These are phyloP conservation scores for Microbotryomycetes sp. DNA, from an alignment of 1,284 basidiomycete genomes.

Conservation along the genomic window DNA sequence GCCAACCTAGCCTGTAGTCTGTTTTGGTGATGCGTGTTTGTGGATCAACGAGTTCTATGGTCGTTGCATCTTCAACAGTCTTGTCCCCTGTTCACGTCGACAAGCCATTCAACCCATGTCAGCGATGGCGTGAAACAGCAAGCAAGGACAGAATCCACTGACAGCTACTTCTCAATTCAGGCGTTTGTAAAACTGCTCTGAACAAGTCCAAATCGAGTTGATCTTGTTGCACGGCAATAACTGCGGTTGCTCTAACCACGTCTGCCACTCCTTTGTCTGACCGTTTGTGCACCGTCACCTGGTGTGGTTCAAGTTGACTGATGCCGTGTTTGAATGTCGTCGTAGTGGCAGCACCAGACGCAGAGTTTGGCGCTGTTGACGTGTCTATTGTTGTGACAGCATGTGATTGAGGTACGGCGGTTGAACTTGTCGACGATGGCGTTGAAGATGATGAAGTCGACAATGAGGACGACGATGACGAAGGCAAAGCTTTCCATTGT, in stretches of 20 bases:
- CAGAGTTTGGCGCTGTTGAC: background rate
- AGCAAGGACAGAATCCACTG: constrained; percentile 24
- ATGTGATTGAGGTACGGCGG: background rate
- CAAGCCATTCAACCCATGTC: background rate
- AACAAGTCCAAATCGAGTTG: constrained; percentile 65
- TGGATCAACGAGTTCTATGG: constrained; percentile 80
- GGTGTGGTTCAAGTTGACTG: constrained; percentile 39
- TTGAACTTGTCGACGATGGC: background rate
- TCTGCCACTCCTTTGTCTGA: constrained; percentile 52
- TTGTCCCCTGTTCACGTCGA: constrained; percentile 61
- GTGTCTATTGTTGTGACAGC: too few species aligned
- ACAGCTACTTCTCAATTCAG: constrained; percentile 73
- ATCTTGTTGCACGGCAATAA: constrained; percentile 62
- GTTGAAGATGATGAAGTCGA: constrained; percentile 30
- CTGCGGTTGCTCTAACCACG: constrained; percentile 74
- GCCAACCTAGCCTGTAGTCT: constrained; percentile 90
- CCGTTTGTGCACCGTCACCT: constrained; percentile 46
- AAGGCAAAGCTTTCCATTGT: constrained; percentile 45
- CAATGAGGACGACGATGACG: constrained; percentile 33
- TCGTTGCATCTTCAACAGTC: constrained; percentile 74
- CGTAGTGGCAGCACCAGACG: background rate
- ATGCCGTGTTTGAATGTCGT: constrained; percentile 30
- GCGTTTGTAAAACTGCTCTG: constrained; percentile 72
- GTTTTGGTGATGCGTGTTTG: constrained; percentile 80
- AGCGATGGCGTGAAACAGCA: background rate